Base-by-base conservation (phyloP, 805 yeast genomes). In the Lipomyces starkeyi region DNA sequence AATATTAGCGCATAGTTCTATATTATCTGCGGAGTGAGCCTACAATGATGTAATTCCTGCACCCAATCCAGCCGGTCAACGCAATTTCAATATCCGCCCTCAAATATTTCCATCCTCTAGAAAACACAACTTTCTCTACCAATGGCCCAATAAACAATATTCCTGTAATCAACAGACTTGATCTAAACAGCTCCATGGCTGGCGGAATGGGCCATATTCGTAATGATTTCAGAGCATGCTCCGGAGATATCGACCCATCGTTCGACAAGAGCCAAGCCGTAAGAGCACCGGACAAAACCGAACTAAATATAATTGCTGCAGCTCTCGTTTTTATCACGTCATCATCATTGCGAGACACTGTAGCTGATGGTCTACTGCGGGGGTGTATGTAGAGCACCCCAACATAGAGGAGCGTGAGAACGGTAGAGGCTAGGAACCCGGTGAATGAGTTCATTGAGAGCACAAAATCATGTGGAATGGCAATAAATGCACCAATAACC, bases 101-200 rank as follows among this genome's bases (percentile, higher is more conserved):
- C 2, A 63, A 17, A 27, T n/a, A n/a, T 43, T 61, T 59, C 49
- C 57, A 63, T 11, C 74, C 75, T 34, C 73, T 40, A 37, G 74
- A 74, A 32, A 77, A 69, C 14, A 76, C 58, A 14, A 82, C 11
- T 55, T 77, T 76, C 49, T 83, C 81, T 7, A 79, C 61, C 2
- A 85, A 68, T 1, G 88, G 88, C 1, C 89, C 90, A 2, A 78
- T 71, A 67, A 84, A 84, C 1, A 88, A 78, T 0, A 81, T 76
- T 1, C 75, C 64, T 1, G 85, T 81, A 13, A 66, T 49, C 17
- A 66, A 25, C 25, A 66, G 6, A 22, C 71, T 54, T 9, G 70
- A 57, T 32, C 67, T n/a, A 27, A 68, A 61, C 34, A 68, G 35
- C 34, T 62, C 64, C 49, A 40, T 20, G 11, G 60, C 11, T 14